phyloP scores from a whole-genome alignment of 805 yeast species.

The Grigorovia yakushimaensis region DNA sequence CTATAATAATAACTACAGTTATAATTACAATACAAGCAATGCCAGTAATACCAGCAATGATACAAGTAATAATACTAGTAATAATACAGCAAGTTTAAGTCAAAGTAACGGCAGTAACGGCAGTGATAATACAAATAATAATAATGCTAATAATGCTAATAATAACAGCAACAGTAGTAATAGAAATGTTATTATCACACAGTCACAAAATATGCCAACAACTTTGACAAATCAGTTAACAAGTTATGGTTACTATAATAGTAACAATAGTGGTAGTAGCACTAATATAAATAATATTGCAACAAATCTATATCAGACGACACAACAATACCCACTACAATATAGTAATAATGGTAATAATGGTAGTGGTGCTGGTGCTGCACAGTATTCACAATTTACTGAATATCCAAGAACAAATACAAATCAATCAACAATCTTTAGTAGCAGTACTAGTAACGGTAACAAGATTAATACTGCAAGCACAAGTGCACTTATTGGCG shows the following conservation, averaged over 20 bases:
- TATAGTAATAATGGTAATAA: neutral
- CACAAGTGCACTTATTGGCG: neutral
- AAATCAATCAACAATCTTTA: neutral
- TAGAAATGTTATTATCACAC: too few species aligned
- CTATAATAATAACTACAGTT: too few species aligned
- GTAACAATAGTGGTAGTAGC: neutral
- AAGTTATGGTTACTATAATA: neutral
- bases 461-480: neutral
- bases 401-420: neutral
- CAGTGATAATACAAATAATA: neutral
- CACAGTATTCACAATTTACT: neutral
- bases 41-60: neutral
- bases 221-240: neutral
- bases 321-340: neutral
- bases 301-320: neutral
- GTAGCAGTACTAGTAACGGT: too few species aligned
- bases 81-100: neutral
- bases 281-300: neutral
- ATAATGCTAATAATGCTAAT: too few species aligned
- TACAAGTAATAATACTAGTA: neutral
- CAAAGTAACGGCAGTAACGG: neutral
- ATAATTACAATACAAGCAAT: neutral
- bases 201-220: neutral
- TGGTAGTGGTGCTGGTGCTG: neutral
- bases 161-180: neutral